Conservation (phyloP, 2,329 filamentous ascomycete species). For the Phoma sp. region DNA sequence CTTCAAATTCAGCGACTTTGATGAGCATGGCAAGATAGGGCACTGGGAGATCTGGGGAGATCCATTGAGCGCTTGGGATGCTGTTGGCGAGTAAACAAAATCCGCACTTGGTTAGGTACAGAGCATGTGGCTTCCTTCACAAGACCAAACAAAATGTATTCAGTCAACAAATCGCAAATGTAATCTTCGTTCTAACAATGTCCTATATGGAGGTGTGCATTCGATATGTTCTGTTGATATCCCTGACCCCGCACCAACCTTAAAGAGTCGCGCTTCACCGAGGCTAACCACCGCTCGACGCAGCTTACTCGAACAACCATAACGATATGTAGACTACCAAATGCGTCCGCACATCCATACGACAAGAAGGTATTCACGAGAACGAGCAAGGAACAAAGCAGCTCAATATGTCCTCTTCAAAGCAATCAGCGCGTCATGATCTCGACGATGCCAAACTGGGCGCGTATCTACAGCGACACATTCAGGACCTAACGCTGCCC, state of each 20-base stretch:
- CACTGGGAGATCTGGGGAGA: constrained; percentile 57
- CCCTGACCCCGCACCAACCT: constrained; percentile 19
- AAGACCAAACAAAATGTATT: not conserved
- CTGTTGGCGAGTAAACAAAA: constrained; percentile 35
- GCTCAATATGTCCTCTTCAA: constrained; percentile 7
- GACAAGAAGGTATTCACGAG: not conserved
- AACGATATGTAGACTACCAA: not conserved
- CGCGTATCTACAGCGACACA: constrained; percentile 36
- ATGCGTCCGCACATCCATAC: not conserved
- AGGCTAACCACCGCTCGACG: constrained; percentile 19
- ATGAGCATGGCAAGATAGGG: constrained; percentile 49
- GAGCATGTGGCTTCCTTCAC: not conserved
- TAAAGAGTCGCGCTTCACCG: constrained; percentile 3
- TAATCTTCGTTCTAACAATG: not conserved
- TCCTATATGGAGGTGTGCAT: not conserved
- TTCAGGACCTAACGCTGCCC: constrained; percentile 35
- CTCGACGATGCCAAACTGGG: constrained; percentile 42
- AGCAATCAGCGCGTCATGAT: constrained; percentile 34
- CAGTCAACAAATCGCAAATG: too few species aligned
- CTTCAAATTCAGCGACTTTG: constrained; percentile 51
- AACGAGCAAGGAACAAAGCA: not conserved
- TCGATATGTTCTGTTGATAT: not conserved
- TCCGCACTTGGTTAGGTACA: too few species aligned
- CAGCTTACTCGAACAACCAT: constrained; percentile 16
- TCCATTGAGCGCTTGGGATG: constrained; percentile 53